Percentiles rank a stretch among this genome's conserved stretches.
phyloP scores from a whole-genome alignment of 2,329 filamentous ascomycete genomes.

The Plectosphaerella plurivora region DNA sequence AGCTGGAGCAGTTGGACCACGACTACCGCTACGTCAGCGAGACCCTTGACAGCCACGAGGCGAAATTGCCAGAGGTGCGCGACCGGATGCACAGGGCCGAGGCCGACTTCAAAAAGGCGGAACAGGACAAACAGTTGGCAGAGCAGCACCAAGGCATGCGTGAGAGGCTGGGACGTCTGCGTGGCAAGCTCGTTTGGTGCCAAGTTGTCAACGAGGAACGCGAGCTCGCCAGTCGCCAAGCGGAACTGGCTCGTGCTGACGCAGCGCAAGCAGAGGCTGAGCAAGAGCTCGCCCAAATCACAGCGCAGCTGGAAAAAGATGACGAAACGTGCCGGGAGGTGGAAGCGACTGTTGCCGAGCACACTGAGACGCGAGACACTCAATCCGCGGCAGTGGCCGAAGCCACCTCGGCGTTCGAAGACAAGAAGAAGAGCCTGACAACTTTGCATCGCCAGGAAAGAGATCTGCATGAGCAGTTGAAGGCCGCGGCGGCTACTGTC shows the following conservation, averaged over 20 bases:
- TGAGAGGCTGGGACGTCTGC: conserved; percentile 52
- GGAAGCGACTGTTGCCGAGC: conserved; percentile 11
- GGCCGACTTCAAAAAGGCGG: conserved; percentile 33
- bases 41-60: conserved; percentile 66
- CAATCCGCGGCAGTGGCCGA: conserved; percentile 34
- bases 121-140: conserved; percentile 21
- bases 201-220: conserved; percentile 76
- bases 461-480: conserved; percentile 56
- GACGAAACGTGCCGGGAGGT: background rate
- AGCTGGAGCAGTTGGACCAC: conserved; percentile 84
- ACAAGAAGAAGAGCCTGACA: conserved; percentile 47
- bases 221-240: conserved; percentile 30
- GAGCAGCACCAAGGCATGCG: conserved; percentile 40
- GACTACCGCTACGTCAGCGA: conserved; percentile 86
- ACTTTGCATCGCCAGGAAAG: conserved; percentile 60
- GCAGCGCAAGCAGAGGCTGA: conserved; percentile 23
- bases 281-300: conserved; percentile 19
- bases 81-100: conserved; percentile 64
- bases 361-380: conserved; percentile 27
- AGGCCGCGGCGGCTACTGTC: conserved; percentile 51
- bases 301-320: background rate
- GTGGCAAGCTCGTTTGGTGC: conserved; percentile 75
- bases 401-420: conserved; percentile 37
- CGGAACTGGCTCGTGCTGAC: conserved; percentile 21
- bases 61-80: conserved; percentile 55